Base-by-base conservation (phyloP, 768 basidiomycete species). In the Podaxis mareebaensis region DNA sequence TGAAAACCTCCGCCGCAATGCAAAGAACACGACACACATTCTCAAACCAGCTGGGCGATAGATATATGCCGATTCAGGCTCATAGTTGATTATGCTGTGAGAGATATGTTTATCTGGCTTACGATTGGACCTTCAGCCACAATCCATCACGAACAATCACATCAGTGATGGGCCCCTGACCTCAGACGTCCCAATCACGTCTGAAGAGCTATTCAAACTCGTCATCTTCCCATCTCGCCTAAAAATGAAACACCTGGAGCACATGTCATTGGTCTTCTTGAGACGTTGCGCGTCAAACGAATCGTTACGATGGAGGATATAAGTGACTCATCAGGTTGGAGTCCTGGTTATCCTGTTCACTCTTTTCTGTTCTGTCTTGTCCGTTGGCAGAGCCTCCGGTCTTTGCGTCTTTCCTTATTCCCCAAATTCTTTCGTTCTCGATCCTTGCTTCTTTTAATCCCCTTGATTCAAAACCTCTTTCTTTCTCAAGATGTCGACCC, bases 301-400 rank as follows among this genome's bases (percentile, higher is more conserved):
- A 20, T 11, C 13, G 3, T 33, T 3, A 36, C 20, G 39, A 40
- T 13, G 39, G 26, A 1, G 4, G 6, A 58, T 58, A 42, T 30
- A 26, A 53, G 20, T 1, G 44, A 36, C 20, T 44, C 15, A 30
- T 24, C 26, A 28, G 30, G 26, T 5, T 15, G 22, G 15, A 17
- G 36, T 11, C 22, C 12, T 53, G 38, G 13, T 53, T 53, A 8
- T n/a, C 8, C 46, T 15, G 15, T 58, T n/a, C 58, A 49, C 26
- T 42, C 24, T 42, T 13, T 33, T 36, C 33, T 28, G 3, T 36
- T 38, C 36, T 26, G 3, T 60, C 28, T 22, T 12, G 7, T 15
- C 49, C 59, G 51, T 22, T 62, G 42, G 44, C 54, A n/a, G 44
- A 62, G 61, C 54, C 54, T n/a, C 36, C 17, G 33, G 53, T 39